Evolutionary conservation across 257 asterid species (phyloP).

Genomic region (Parsonsia alboflavescens): DNA sequence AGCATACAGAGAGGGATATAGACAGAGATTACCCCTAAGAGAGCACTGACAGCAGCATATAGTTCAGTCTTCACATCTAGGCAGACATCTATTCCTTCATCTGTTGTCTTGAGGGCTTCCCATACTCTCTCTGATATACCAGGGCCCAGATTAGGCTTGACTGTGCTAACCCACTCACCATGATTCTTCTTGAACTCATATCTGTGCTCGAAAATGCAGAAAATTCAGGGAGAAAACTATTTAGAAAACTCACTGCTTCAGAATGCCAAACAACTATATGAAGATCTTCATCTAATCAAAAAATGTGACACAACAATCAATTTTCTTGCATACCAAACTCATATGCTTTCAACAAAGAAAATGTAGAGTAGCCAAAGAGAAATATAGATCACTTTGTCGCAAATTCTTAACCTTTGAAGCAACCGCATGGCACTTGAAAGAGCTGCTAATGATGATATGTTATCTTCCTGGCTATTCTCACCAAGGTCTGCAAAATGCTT

Average conservation of each 20-base stretch:
- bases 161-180: slow-evolving; percentile 68
- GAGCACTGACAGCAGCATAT: slow-evolving; percentile 50
- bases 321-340: not conserved
- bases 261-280: not conserved
- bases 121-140: slow-evolving; percentile 71
- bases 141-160: slow-evolving; percentile 69
- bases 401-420: slow-evolving; percentile 61
- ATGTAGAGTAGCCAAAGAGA: not conserved
- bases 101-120: slow-evolving; percentile 53
- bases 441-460: slow-evolving; percentile 64
- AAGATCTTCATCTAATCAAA: no score
- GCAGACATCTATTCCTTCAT: slow-evolving; percentile 48
- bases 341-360: not conserved
- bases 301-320: not conserved
- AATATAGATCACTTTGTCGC: not conserved
- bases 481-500: slow-evolving; percentile 42
- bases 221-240: not conserved
- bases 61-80: slow-evolving; percentile 49
- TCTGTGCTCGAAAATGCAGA: slow-evolving; percentile 28
- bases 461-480: slow-evolving; percentile 28
- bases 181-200: slow-evolving; percentile 82
- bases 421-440: slow-evolving; percentile 73
- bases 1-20: not conserved
- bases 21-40: slow-evolving; percentile 48
- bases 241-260: not conserved